Evolutionary conservation across 2,329 filamentous ascomycete species (phyloP).

Genomic region (Pyrenophora seminiperda): DNA sequence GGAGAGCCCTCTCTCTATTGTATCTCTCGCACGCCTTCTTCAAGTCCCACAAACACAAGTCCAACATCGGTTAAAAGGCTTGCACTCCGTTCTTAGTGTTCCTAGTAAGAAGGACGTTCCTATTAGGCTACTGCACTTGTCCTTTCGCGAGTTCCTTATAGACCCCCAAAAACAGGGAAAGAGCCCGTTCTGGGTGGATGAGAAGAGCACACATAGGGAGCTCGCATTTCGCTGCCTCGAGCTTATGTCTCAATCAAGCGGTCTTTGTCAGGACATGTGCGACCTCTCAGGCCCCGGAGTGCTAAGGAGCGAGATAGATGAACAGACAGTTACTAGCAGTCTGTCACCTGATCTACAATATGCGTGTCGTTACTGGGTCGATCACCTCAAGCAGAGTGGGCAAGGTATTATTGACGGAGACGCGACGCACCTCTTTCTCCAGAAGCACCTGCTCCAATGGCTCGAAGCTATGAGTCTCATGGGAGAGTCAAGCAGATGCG

Average conservation of each 20-base stretch:
- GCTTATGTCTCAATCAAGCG: constrained; percentile 35
- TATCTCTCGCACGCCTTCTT: constrained; percentile 20
- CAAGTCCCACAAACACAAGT: constrained; percentile 23
- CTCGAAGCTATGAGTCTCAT: constrained; percentile 52
- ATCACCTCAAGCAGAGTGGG: constrained; percentile 25
- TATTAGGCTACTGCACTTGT: constrained; percentile 37
- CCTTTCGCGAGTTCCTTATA: constrained; percentile 39
- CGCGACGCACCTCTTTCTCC: constrained; percentile 45
- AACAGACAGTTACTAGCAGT: constrained; percentile 9
- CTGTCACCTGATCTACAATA: constrained; percentile 39
- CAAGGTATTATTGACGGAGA: constrained; percentile 27
- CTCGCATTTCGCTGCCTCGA: constrained; percentile 47
- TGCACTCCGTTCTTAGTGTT: constrained; percentile 31
- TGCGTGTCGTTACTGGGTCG: constrained; percentile 46
- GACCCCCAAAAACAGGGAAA: constrained; percentile 26
- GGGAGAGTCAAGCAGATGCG: constrained; percentile 24
- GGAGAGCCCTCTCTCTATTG: constrained; percentile 25
- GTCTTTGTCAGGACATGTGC: constrained; percentile 49
- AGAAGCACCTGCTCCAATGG: constrained; percentile 51
- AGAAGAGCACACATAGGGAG: constrained; percentile 36
- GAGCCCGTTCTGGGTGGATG: constrained; percentile 44
- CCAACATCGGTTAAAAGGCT: constrained; percentile 29
- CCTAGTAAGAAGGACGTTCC: constrained; percentile 39
- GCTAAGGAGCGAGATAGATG: constrained; percentile 14
- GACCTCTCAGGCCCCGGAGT: constrained; percentile 10